Evolutionary conservation across 2,329 filamentous ascomycete species (phyloP), one percentile per base, ranked within the genome.

Genomic region (Trichoderma sp.): DNA sequence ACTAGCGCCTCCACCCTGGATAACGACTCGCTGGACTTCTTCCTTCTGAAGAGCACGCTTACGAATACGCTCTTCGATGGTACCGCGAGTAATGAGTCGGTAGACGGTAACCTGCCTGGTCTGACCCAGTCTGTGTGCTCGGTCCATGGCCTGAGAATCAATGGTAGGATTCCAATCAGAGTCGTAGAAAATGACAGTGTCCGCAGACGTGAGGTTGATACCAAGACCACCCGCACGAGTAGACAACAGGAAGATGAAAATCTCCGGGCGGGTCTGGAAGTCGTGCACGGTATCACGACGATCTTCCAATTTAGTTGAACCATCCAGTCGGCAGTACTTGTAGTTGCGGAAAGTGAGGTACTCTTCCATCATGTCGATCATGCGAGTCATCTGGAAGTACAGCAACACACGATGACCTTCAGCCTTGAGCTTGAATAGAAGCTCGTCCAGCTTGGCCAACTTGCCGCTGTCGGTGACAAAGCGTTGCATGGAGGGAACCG

Each of bases 331-430:
- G 78, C 95, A 97, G 84, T 98, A 99, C 82, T 97, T 98, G 90
- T 97, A 98, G 84, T 98, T 98, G 80, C 96, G 93, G 84, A 98
- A 98, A 0, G 96, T 98, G 72, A 99, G 86, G 77, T 98, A 99
- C 82, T 99, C 96, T 81, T 99, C 96, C 93, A 98, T 98, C 73
- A 99, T 86, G 80, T 99, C 95, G 79, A 99, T 98, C 96, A 99
- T 99, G 79, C 93, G 93, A 4, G 96, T 99, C 96, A 99, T 99
- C 86, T 99, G 96, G 93, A 99, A 99, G 87, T 99, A 99, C 23
- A 99, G 86, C 68, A 99, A 86, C 26, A 99, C 96, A 78, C 96
- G 94, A 77, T 99, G 96, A 43, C 93, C 93, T 74, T 92, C 93
- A 73, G 94, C 92, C 87, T 98, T 99, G 78, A 99, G 90, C 80